Evolutionary conservation across 2,329 filamentous ascomycete genomes (phyloP), one percentile per base, ranked within the genome.

Genomic region (Penicillium sp.): DNA sequence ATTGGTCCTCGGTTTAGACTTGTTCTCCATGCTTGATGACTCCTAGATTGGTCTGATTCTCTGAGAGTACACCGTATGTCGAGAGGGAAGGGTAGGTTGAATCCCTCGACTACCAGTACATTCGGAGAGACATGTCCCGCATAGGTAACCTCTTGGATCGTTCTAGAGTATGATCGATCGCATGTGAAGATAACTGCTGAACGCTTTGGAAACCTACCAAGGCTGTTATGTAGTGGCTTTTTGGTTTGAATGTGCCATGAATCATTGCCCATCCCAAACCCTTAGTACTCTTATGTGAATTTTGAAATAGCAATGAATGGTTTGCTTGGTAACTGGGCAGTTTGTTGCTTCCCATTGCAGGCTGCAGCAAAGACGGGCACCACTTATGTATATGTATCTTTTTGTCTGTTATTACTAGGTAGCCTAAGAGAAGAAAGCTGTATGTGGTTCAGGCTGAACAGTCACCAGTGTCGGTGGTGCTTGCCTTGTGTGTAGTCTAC

Each of bases 301-400:
- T n/a, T n/a, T 61, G 58, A 61, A 61, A 61, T 61, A 61, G 58
- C 59, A 61, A 59, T 60, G 60, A 59, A 61, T 60, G 56, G 56
- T 59, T 60, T 61, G 53, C 59, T 58, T n/a, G n/a, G 58, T 59
- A 60, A n/a, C n/a, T n/a, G n/a, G 60, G 58, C 50, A 54, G 59
- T 60, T 58, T 61, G 57, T 55, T 48, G 48, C 51, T 39, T 42
- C 37, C n/a, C n/a, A n/a, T n/a, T 43, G 56, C 54, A n/a, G n/a
- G n/a, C n/a, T n/a, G n/a, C n/a, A 54, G 52, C 49, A 59, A 54
- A 53, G 54, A 35, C 52, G n/a, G n/a, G n/a, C n/a, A n/a, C n/a
- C 49, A 60, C 53, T 54, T 57, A 60, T 60, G n/a, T n/a, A n/a
- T n/a, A n/a, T n/a, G n/a, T n/a, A 41, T 58, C 52, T 49, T 60